These are phyloP conservation scores for Podaxis rugospora DNA, from an alignment of 768 basidiomycete genomes.

Conservation along the genomic window DNA sequence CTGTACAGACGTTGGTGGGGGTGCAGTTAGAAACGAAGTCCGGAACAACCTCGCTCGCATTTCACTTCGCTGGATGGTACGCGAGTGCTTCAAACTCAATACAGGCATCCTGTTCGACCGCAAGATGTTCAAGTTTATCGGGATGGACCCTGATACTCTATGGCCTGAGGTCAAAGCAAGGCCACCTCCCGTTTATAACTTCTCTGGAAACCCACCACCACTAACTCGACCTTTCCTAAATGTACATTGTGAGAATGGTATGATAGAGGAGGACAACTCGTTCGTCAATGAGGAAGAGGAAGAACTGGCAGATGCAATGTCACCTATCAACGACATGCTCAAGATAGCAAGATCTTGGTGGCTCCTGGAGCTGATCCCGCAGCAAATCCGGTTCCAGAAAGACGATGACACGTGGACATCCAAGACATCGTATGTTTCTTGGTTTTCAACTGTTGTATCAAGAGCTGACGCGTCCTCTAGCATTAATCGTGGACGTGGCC, in stretches of 20 bases:
- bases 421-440: conserved; percentile 29
- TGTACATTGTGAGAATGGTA: conserved; percentile 18
- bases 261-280: conserved; percentile 22
- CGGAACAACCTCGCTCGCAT: conserved; percentile 64
- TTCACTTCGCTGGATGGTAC: conserved; percentile 73
- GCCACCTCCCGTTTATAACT: conserved; percentile 33
- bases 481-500: conserved; percentile 37
- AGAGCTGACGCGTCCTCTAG: conserved; percentile 17
- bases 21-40: conserved; percentile 53
- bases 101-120: conserved; percentile 59
- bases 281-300: conserved; percentile 53
- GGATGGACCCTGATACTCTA: conserved; percentile 41
- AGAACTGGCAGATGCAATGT: conserved; percentile 52
- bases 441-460: background rate
- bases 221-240: conserved; percentile 15
- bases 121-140: conserved; percentile 39
- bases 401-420: conserved; percentile 35
- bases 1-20: conserved; percentile 67
- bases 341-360: conserved; percentile 50
- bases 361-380: conserved; percentile 53
- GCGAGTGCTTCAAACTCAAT: conserved; percentile 52
- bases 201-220: conserved; percentile 21
- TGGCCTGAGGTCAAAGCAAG: conserved; percentile 36
- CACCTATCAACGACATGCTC: conserved; percentile 55
- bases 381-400: conserved; percentile 34